Percentiles rank a stretch among this genome's conserved stretches.
Conservation (phyloP, 257 asterid genomes). For the Penstemon davidsonii region DNA sequence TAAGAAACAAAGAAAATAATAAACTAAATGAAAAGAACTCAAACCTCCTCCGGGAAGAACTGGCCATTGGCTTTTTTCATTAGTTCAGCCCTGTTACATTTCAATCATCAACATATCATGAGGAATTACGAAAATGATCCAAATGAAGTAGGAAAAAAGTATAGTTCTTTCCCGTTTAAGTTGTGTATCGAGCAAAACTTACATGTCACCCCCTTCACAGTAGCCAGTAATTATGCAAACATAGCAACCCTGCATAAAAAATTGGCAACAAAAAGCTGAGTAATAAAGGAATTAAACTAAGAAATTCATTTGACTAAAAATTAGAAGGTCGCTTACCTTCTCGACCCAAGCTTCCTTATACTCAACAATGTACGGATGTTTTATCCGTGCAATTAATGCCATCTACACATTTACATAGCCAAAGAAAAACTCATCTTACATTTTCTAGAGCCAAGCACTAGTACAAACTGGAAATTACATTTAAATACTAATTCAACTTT, state of each 20-base stretch:
- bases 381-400: slow-evolving; percentile 92
- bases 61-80: slow-evolving; percentile 93
- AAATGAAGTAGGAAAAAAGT: background rate
- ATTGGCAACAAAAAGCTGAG: slow-evolving; percentile 29
- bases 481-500: background rate
- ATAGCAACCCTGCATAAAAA: slow-evolving; percentile 83
- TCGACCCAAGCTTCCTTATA: slow-evolving; percentile 99
- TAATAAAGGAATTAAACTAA: background rate
- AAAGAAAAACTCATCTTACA: slow-evolving; percentile 6
- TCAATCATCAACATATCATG: slow-evolving; percentile 27
- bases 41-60: slow-evolving; percentile 92
- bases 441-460: slow-evolving; percentile 18
- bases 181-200: slow-evolving; percentile 38
- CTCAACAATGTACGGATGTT: slow-evolving; percentile 91
- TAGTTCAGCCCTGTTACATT: slow-evolving; percentile 78
- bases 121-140: background rate
- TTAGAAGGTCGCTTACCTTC: slow-evolving; percentile 57
- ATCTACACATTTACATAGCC: slow-evolving; percentile 54
- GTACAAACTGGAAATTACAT: background rate
- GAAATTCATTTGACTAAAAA: slow-evolving; percentile 1
- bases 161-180: slow-evolving; percentile 1
- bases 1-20: slow-evolving; percentile 1
- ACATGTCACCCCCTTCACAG: slow-evolving; percentile 99
- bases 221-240: slow-evolving; percentile 98
- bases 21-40: slow-evolving; percentile 25